A percentile compares a stretch with the other conserved stretches of the same genome.
Evolutionary conservation across 139 green algal species (phyloP).

Genomic region (Parachlorella kessleri): DNA sequence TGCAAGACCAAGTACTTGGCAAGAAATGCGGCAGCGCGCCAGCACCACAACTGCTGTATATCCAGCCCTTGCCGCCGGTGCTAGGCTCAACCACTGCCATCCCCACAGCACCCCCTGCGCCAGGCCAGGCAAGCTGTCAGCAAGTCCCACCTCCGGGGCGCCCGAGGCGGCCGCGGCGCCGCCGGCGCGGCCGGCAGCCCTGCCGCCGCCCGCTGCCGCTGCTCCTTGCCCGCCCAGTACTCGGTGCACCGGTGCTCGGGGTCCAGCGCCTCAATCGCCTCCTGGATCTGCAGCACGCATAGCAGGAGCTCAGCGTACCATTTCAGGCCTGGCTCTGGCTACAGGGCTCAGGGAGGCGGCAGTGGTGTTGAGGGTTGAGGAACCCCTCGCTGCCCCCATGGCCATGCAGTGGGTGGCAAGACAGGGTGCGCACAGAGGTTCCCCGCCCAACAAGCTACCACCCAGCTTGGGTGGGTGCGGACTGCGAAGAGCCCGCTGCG

Average conservation of each 20-base stretch:
- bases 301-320: not conserved
- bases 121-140: not conserved
- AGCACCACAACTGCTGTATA: conserved; percentile 10
- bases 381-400: no score
- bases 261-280: conserved; percentile 84
- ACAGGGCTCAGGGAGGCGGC: not conserved
- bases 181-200: conserved; percentile 31
- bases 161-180: not conserved
- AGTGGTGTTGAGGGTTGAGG: no score
- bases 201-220: conserved; percentile 49
- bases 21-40: not conserved
- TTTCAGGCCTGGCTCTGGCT: not conserved
- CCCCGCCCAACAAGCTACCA: no score
- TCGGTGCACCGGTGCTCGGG: conserved; percentile 56
- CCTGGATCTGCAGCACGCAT: conserved; percentile 53
- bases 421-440: no score
- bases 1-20: no score
- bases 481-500: no score
- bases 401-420: no score
- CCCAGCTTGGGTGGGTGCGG: no score
- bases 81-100: not conserved
- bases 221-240: conserved; percentile 79
- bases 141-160: conserved; percentile 24
- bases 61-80: conserved; percentile 6
- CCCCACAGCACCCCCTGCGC: no score